These are phyloP conservation scores for Populus simonii DNA, from an alignment of 345 rosid genomes.

Conservation along the genomic window DNA sequence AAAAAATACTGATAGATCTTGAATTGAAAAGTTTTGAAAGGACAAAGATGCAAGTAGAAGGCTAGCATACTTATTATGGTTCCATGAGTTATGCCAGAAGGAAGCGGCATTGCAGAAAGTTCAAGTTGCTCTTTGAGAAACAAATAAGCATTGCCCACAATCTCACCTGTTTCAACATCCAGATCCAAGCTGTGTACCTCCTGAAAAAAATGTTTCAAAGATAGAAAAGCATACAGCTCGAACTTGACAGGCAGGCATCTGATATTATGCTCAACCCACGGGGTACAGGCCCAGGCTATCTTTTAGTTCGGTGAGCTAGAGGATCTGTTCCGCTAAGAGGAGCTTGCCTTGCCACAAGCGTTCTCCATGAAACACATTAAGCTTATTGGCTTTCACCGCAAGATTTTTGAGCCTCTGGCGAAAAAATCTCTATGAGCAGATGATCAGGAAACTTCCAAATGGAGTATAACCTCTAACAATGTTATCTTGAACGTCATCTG, in stretches of 20 bases:
- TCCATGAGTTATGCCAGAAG: slow-evolving; percentile 74
- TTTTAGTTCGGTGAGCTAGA: slow-evolving; percentile 43
- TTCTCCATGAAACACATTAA: slow-evolving; percentile 58
- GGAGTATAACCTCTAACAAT: slow-evolving; percentile 30
- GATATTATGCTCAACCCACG: slow-evolving; percentile 41
- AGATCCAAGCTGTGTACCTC: slow-evolving; percentile 65
- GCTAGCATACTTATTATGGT: slow-evolving; percentile 59
- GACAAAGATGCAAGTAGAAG: slow-evolving; percentile 1
- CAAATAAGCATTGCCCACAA: slow-evolving; percentile 72
- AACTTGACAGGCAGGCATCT: too few species aligned
- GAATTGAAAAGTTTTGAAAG: not conserved
- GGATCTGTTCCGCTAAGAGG: slow-evolving; percentile 61
- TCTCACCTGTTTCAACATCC: slow-evolving; percentile 61
- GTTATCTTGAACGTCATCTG: slow-evolving; percentile 27
- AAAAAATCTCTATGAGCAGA: slow-evolving; percentile 69
- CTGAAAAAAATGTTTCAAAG: slow-evolving; percentile 43
- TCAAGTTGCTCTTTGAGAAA: slow-evolving; percentile 84
- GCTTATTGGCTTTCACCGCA: slow-evolving; percentile 74
- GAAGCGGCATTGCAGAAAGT: slow-evolving; percentile 46
- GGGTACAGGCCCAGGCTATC: slow-evolving; percentile 82
- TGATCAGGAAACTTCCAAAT: slow-evolving; percentile 70
- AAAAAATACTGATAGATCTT: too few species aligned
- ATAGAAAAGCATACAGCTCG: slow-evolving; percentile 4
- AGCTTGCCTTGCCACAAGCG: slow-evolving; percentile 65
- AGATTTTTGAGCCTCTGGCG: slow-evolving; percentile 56